Conservation (phyloP, 352 stramenopile genomes). For the Globisporangium nodosum region DNA sequence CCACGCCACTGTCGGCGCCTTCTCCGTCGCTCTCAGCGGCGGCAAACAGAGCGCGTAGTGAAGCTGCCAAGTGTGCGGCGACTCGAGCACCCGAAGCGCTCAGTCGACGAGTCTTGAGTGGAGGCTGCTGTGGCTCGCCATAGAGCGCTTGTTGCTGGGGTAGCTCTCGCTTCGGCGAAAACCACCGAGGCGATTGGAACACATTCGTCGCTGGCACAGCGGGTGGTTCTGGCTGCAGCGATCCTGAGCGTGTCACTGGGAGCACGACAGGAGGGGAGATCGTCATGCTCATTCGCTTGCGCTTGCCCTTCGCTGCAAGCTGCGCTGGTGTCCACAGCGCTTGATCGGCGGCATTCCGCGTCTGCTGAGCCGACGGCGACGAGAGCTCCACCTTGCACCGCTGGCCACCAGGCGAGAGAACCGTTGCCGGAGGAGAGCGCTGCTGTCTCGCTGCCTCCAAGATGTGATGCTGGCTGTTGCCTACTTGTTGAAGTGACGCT, state of each 20-base stretch:
- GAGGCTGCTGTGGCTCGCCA: slow-evolving; percentile 7
- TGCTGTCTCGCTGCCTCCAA: not conserved
- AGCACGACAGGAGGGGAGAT: slow-evolving; percentile 6
- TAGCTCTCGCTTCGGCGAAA: slow-evolving; percentile 8
- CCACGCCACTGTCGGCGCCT: not conserved
- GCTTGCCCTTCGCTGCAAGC: not conserved
- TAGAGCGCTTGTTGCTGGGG: slow-evolving; percentile 1
- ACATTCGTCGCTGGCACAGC: not conserved
- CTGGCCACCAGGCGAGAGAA: not conserved
- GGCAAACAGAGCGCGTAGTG: slow-evolving; percentile 5
- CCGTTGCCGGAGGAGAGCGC: not conserved
- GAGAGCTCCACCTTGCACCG: slow-evolving; percentile 6
- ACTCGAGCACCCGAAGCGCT: slow-evolving; percentile 6
- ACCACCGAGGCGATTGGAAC: slow-evolving; percentile 5
- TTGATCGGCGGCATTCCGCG: not conserved
- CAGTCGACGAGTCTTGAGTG: slow-evolving; percentile 8
- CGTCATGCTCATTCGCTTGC: slow-evolving; percentile 12
- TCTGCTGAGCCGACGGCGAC: slow-evolving; percentile 1
- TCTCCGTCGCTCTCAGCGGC: not conserved
- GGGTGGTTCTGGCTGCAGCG: not conserved
- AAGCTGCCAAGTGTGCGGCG: not conserved
- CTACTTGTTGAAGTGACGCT: too few species aligned
- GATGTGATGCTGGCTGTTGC: too few species aligned
- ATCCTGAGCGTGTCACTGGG: not conserved
- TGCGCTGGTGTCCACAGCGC: slow-evolving; percentile 5